These are phyloP conservation scores for Saksenaea oblongispora DNA, from an alignment of 371 early-diverging fungal genomes.

Conservation along the genomic window DNA sequence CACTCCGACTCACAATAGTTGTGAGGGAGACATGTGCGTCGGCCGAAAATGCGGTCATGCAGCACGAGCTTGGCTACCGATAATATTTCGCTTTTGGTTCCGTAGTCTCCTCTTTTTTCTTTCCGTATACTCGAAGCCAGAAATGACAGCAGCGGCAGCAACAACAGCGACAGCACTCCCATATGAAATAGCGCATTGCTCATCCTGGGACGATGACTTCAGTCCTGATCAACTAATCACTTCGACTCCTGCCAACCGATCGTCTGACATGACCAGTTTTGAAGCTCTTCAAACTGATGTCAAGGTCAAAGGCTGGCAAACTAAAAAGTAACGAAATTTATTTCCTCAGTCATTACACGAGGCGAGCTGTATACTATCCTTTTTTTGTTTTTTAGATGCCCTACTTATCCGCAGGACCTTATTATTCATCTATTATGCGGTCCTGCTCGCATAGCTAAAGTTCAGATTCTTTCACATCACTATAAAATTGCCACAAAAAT, in stretches of 20 bases:
- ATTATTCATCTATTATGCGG: slow-evolving; percentile 64
- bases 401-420: slow-evolving; percentile 72
- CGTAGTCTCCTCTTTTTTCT: slow-evolving; percentile 6
- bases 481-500: slow-evolving; percentile 79
- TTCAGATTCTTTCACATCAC: slow-evolving; percentile 78
- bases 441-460: slow-evolving; percentile 63
- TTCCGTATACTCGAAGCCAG: neutral
- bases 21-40: neutral
- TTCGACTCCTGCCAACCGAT: slow-evolving; percentile 29
- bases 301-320: slow-evolving; percentile 49
- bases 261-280: slow-evolving; percentile 7
- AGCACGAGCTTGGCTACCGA: neutral
- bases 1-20: neutral
- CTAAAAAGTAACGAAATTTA: slow-evolving; percentile 35
- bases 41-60: slow-evolving; percentile 1
- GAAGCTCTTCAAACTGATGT: slow-evolving; percentile 1
- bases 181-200: slow-evolving; percentile 28
- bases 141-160: neutral
- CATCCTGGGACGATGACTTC: slow-evolving; percentile 47
- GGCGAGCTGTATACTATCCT: neutral
- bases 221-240: slow-evolving; percentile 38
- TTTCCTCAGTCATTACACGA: neutral
- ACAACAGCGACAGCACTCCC: slow-evolving; percentile 24
- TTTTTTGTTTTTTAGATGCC: slow-evolving; percentile 54
- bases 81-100: slow-evolving; percentile 1